Evolutionary conservation across 1,284 basidiomycete genomes (phyloP).

Genomic region (Leccinum pachyderme): DNA sequence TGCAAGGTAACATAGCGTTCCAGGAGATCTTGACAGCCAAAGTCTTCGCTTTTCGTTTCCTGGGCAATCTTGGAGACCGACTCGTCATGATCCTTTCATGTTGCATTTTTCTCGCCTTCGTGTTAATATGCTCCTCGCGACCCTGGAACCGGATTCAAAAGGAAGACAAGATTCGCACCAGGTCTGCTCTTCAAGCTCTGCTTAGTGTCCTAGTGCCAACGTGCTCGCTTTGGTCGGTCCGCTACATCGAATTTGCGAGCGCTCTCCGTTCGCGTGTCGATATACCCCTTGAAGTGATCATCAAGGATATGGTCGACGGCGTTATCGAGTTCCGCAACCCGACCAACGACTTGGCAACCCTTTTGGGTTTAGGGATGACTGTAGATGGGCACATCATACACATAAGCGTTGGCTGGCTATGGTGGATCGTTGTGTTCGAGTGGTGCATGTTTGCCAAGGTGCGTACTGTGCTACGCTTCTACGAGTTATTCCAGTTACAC

Average conservation of each 20-base stretch:
- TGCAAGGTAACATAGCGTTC: neutral
- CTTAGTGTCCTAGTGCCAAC: conserved; percentile 35
- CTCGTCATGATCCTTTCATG: conserved; percentile 1
- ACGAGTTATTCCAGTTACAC: conserved; percentile 4
- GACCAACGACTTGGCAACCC: conserved; percentile 24
- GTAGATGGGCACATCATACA: conserved; percentile 21
- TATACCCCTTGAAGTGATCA: conserved; percentile 29
- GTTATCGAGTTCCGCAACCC: conserved; percentile 35
- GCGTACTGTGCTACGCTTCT: conserved; percentile 9
- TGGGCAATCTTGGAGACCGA: neutral
- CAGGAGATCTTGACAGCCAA: conserved; percentile 3
- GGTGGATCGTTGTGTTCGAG: conserved; percentile 29
- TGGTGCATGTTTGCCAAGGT: conserved; percentile 30
- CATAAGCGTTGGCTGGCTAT: conserved; percentile 26
- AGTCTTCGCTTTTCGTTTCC: neutral
- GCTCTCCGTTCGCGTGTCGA: conserved; percentile 10
- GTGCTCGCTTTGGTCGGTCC: conserved; percentile 37
- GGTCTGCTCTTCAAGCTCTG: conserved; percentile 32
- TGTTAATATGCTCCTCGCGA: conserved; percentile 5
- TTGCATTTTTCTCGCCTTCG: conserved; percentile 9
- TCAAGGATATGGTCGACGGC: conserved; percentile 27
- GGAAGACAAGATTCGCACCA: conserved; percentile 16
- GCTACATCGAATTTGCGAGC: conserved; percentile 32
- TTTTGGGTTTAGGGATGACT: conserved; percentile 21
- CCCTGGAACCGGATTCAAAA: conserved; percentile 3